Base-by-base conservation (phyloP, 306 rosid species). In the Sesbania bispinosa region DNA sequence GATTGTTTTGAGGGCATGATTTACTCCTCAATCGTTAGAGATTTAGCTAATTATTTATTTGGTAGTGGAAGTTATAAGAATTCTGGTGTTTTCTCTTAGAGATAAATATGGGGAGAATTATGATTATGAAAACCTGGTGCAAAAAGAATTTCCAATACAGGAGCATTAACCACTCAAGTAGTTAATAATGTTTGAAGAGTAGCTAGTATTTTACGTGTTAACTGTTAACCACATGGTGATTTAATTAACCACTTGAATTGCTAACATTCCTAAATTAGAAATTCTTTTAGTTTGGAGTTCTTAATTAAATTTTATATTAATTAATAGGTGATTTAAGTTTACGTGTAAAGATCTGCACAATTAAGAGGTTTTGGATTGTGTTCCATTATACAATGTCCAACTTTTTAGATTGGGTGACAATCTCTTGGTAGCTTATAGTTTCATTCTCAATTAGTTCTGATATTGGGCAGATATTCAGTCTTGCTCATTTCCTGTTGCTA, bases 1-100 rank as follows among this genome's bases (percentile, higher is more conserved):
- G 13, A 38, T 35, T 74, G 35, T 62, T 74, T 78, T 68, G 55
- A 26, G 14, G 18, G 32, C 62, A 57, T 65, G 43, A 69, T 57
- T 53, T 67, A 33, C 77, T 67, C 23, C 55, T 13, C 38, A 16
- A 62, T 50, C 14, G n/a, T 41, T 43, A 43, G 29, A n/a, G 32
- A 11, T 54, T 51, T 79, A 27, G 39, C 48, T 42, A 30, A 62
- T 18, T 77, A 32, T 63, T 53, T 19, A 60, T 63, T 71, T 46
- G 45, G 70, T 38, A 46, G 39, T 61, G 38, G 74, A 60, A 52
- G 62, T 20, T 48, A 5, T 36, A 27, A 39, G 18, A 41, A 69
- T 43, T 18, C 55, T 67, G 18, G 19, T 54, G 24, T 51, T 79
- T 50, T 32, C 52, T 21, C 38, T 60, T 69, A 14, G 64, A 51